phyloP scores from a whole-genome alignment of 2,329 filamentous ascomycete species.

The Fusarium camptoceras region DNA sequence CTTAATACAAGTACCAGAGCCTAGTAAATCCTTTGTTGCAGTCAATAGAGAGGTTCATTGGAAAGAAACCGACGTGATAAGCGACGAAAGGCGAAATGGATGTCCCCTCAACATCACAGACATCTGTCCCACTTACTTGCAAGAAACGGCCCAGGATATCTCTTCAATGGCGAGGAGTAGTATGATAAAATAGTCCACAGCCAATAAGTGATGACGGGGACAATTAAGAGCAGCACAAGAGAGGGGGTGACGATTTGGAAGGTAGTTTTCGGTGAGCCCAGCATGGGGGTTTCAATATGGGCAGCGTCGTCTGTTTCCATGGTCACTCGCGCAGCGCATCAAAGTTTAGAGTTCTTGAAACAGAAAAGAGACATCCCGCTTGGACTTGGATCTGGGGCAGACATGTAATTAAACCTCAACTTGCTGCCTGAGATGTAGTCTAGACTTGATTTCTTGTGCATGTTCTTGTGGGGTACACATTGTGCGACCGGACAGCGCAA shows the following conservation, averaged over 20 bases:
- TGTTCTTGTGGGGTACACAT: not conserved
- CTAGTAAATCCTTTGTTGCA: constrained; percentile 46
- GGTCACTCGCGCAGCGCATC: no score
- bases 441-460: not conserved
- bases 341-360: not conserved
- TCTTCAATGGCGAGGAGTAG: constrained; percentile 43
- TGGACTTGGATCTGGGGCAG: not conserved
- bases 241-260: not conserved
- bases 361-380: not conserved
- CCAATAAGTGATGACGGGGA: constrained; percentile 4
- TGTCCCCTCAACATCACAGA: not conserved
- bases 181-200: constrained; percentile 30
- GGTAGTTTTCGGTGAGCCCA: not conserved
- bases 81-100: not conserved
- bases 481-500: not conserved
- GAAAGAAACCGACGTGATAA: not conserved
- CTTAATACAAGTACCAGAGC: constrained; percentile 52
- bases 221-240: constrained; percentile 8
- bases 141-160: constrained; percentile 50
- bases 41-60: not conserved
- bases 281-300: no score
- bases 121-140: constrained; percentile 40
- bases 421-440: not conserved
- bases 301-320: not conserved
- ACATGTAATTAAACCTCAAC: not conserved